A percentile compares a stretch with the other conserved stretches of the same genome.
phyloP scores from a whole-genome alignment of 768 basidiomycete species.

The Flagelloscypha sp. region DNA sequence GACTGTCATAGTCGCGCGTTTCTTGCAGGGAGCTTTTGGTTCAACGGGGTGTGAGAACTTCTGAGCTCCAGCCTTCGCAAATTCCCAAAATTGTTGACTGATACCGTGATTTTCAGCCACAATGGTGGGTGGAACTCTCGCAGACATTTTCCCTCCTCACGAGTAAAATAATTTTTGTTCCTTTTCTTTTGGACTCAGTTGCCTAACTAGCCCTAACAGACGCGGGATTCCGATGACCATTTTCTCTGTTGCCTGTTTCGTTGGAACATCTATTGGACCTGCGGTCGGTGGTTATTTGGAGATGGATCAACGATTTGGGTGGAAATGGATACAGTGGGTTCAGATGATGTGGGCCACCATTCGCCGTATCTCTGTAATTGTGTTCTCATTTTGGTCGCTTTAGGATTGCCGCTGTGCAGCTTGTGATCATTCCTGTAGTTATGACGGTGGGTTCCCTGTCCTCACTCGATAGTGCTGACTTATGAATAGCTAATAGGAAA shows the following conservation, averaged over 20 bases:
- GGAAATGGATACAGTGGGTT: constrained; percentile 61
- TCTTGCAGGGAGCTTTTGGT: constrained; percentile 57
- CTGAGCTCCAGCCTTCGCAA: no score
- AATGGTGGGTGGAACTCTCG: constrained; percentile 68
- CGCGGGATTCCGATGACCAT: constrained; percentile 48
- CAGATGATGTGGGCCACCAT: constrained; percentile 30
- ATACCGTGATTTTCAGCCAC: no score
- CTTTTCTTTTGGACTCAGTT: neutral
- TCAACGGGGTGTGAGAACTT: no score
- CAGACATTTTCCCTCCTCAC: constrained; percentile 57
- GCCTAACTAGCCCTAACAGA: constrained; percentile 22
- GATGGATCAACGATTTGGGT: constrained; percentile 31
- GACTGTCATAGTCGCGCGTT: constrained; percentile 58
- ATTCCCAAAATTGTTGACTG: no score
- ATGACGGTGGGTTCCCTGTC: no score
- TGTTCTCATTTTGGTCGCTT: constrained; percentile 1
- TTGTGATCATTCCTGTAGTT: constrained; percentile 30
- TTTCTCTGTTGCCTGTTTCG: constrained; percentile 38
- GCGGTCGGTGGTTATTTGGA: constrained; percentile 42
- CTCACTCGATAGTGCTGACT: no score
- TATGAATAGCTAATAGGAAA: no score
- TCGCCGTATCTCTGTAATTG: neutral
- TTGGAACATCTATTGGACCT: constrained; percentile 40
- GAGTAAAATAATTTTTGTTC: constrained; percentile 33
- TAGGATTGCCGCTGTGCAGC: constrained; percentile 33